Evolutionary conservation across 192 early-diverging fungal genomes (phyloP).

Genomic region (Umbelopsis isabellina): DNA sequence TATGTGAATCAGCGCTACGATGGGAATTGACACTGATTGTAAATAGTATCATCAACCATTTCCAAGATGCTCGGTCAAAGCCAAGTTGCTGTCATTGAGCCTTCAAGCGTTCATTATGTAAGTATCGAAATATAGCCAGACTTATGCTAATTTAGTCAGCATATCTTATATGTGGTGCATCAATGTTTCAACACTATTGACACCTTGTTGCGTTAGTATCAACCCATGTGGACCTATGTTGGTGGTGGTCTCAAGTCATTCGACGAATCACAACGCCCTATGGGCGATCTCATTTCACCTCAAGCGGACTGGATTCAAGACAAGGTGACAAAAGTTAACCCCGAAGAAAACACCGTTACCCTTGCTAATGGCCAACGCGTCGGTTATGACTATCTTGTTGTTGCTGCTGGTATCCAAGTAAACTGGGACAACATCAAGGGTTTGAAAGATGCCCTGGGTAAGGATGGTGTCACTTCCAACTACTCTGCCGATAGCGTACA

Average conservation of each 20-base stretch:
- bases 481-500: conserved; percentile 75
- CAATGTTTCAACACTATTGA: too few species aligned
- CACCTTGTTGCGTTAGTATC: conserved; percentile 52
- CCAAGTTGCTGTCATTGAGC: conserved; percentile 77
- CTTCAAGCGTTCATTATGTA: conserved; percentile 70
- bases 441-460: conserved; percentile 71
- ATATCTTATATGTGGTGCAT: too few species aligned
- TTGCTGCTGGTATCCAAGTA: conserved; percentile 78
- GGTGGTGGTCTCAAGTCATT: conserved; percentile 84
- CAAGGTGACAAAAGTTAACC: conserved; percentile 69
- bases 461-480: conserved; percentile 84
- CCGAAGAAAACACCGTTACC: conserved; percentile 67
- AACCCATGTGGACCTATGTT: conserved; percentile 91
- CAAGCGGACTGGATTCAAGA: conserved; percentile 78
- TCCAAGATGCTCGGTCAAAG: conserved; percentile 63
- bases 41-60: conserved; percentile 69
- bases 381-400: conserved; percentile 69
- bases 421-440: conserved; percentile 82
- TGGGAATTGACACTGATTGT: not conserved
- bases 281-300: conserved; percentile 69
- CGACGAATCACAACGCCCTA: conserved; percentile 66
- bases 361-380: conserved; percentile 68
- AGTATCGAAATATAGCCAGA: conserved; percentile 3
- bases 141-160: not conserved
- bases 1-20: not conserved